Base-by-base conservation (phyloP, 2,329 filamentous ascomycete genomes). In the Calonectria crousiana region DNA sequence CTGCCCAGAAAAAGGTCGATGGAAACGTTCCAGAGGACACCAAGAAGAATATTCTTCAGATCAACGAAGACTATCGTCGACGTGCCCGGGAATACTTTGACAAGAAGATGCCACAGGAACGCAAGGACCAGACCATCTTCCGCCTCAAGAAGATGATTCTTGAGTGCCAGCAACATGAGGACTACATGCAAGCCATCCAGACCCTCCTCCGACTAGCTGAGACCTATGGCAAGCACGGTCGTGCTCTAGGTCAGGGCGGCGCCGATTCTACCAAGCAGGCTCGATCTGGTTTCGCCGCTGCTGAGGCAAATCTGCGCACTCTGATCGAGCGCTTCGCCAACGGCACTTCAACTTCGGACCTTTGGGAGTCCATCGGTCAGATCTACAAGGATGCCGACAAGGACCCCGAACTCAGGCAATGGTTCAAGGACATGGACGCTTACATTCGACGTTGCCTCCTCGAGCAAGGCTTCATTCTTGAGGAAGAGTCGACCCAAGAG, bases 141-240 rank as follows among this genome's bases (percentile, higher is more conserved):
- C 94, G 97, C 47, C 87, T 99, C 78, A 99, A 92, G 92, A 98
- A 98, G 92, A 98, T 98, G 94, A 88, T 99, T 49, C 92, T 98
- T 58, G 97, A 99, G 86, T 95, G 98, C 80, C 97, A 99, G 87
- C 95, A 96, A 71, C 97, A 98, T 82, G 92, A 95, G 73, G 96
- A 99, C 81, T 99, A 98, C 85, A 93, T 96, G 79, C 91, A 94
- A 84, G 97, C 97, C n/a, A 93, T 99, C 76, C 92, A 95, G 80
- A 97, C 96, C 4, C 88, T 99, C 8, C 90, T 99, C 36, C 89
- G 91, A 52, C 89, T 99, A 64, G 95, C 95, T 9, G 95, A 98
- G 86, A 91, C 93, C 78, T 99, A 99, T 81, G 92, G 92, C 74
- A 90, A 92, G 62, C 95, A 98, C 81, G 91, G 93, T 69, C 93